A percentile compares a stretch with the other conserved stretches of the same genome.
Evolutionary conservation across 2,329 filamentous ascomycete genomes (phyloP).

Genomic region (Aureobasidium sp.): DNA sequence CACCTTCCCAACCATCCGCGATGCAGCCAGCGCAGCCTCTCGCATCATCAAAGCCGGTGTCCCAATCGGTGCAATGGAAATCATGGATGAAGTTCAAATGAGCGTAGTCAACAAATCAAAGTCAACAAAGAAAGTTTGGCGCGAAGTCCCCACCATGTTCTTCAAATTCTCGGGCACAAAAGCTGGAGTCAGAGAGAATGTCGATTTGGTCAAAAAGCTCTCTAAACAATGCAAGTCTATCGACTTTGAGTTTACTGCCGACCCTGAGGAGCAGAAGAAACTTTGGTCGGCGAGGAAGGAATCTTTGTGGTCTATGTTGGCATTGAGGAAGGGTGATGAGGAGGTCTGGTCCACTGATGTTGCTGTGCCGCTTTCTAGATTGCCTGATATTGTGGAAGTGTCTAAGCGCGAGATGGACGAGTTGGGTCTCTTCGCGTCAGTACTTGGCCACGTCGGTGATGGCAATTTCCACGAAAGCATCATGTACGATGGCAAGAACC

Average conservation of each 20-base stretch:
- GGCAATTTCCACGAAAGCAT: conserved; percentile 94
- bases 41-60: conserved; percentile 69
- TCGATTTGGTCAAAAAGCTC: conserved; percentile 60
- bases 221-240: conserved; percentile 53
- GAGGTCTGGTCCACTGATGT: conserved; percentile 58
- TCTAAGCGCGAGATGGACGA: conserved; percentile 86
- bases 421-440: conserved; percentile 76
- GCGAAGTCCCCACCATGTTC: conserved; percentile 62
- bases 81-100: conserved; percentile 89
- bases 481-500: conserved; percentile 69
- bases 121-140: conserved; percentile 64
- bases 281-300: conserved; percentile 57
- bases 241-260: conserved; percentile 50
- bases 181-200: conserved; percentile 69
- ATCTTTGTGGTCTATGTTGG: conserved; percentile 54
- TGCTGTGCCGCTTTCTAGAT: conserved; percentile 52
- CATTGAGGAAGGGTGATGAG: conserved; percentile 47
- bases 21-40: conserved; percentile 67
- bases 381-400: conserved; percentile 63
- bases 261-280: conserved; percentile 46
- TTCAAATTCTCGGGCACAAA: conserved; percentile 64
- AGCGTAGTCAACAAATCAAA: conserved; percentile 69
- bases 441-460: conserved; percentile 85
- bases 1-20: conserved; percentile 67
- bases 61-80: conserved; percentile 70